Evolutionary conservation across 2,329 filamentous ascomycete species (phyloP).

Genomic region (Colletotrichum magnum): DNA sequence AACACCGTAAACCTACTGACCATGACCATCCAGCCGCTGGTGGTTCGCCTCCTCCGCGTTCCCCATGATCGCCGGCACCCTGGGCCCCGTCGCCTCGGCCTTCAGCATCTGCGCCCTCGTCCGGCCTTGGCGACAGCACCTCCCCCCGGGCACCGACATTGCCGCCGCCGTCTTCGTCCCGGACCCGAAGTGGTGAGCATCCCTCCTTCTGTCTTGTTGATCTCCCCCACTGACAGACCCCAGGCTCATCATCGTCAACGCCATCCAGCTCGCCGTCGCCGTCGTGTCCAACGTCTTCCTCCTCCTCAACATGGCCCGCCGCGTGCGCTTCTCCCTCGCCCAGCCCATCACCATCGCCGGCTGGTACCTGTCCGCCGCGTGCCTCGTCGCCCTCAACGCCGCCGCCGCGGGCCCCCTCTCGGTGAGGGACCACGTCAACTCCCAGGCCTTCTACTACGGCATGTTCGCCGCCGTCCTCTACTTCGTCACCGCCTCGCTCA

Average conservation of each 20-base stretch:
- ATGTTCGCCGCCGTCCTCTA: slow-evolving; percentile 86
- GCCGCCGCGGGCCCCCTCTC: slow-evolving; percentile 73
- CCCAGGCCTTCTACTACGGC: slow-evolving; percentile 90
- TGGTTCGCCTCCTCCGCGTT: slow-evolving; percentile 77
- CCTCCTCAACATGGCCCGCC: slow-evolving; percentile 87
- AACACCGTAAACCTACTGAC: background rate
- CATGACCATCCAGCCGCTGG: slow-evolving; percentile 63
- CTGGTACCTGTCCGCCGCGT: slow-evolving; percentile 78
- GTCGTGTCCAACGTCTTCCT: slow-evolving; percentile 85
- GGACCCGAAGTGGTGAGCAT: slow-evolving; percentile 78
- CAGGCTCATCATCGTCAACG: slow-evolving; percentile 82
- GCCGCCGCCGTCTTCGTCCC: slow-evolving; percentile 66
- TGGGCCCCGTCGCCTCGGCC: slow-evolving; percentile 89
- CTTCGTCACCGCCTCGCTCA: slow-evolving; percentile 81
- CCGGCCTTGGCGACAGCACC: slow-evolving; percentile 79
- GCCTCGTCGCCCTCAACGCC: slow-evolving; percentile 76
- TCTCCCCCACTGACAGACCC: background rate
- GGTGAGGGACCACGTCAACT: slow-evolving; percentile 70
- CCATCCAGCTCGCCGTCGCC: slow-evolving; percentile 81
- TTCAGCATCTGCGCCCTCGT: slow-evolving; percentile 91
- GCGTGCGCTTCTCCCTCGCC: slow-evolving; percentile 84
- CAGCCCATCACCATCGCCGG: slow-evolving; percentile 86
- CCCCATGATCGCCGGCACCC: slow-evolving; percentile 85
- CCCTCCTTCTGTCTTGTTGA: background rate
- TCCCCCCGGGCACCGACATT: slow-evolving; percentile 61